Base-by-base conservation (phyloP, 1,284 basidiomycete genomes). In the Leccinum subfulvum region DNA sequence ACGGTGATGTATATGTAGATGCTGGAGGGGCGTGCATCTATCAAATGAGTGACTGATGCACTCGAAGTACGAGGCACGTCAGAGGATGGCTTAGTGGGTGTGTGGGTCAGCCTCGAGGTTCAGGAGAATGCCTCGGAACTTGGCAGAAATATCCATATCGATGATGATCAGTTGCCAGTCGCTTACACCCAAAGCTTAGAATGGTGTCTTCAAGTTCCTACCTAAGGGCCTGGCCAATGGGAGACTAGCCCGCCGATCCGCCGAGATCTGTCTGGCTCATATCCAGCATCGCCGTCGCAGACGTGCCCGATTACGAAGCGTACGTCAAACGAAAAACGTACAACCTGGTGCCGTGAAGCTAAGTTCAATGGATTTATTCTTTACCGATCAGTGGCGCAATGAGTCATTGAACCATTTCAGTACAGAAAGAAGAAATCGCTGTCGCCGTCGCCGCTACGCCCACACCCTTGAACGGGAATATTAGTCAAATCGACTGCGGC, bases 21-120 rank as follows among this genome's bases (percentile, higher is more conserved):
- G 56, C 33, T 13, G 71, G 58, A 49, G 16, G 54, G 62, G 21
- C 62, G 61, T 9, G 53, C 16, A n/a, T 67, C 66, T 11, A 57
- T 61, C 3, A 26, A 57, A 35, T 60, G 23, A 2, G 58, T 57
- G 7, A 59, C 64, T 23, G 65, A 54, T 30, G 74, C 66, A 26
- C 59, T 70, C 10, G 70, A 60, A 8, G 64, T 56, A 49, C 60
- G 66, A 49, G 63, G 54, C 18, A 73, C 39, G 49, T 75, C 75
- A 35, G 70, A 23, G 28, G 74, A 72, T 37, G 64, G 60, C 56
- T 44, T 69, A 4, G 60, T 35, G 23, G 72, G 37, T 5, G 62
- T 49, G 23, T 68, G 65, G 10, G 5, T 49, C 33, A 64, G 57
- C 28, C 28, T 28, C 28, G 28, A 28, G 28, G 7, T 26, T 52